These are phyloP conservation scores for Hura crepitans DNA, from an alignment of 441 rosid species.

Conservation along the genomic window DNA sequence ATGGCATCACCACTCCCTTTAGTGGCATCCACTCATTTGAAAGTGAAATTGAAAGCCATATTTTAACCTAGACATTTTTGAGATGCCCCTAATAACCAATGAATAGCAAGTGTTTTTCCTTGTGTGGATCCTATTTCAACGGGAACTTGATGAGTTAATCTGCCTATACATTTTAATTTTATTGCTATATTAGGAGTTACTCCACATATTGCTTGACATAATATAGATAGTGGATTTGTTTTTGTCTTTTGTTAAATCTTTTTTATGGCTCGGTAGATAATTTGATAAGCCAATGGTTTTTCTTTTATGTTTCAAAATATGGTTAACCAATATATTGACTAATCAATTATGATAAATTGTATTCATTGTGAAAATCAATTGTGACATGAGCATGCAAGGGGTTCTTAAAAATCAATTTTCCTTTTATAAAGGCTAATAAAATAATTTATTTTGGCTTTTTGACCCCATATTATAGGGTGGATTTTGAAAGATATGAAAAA, in stretches of 20 bases:
- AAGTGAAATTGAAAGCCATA: no score
- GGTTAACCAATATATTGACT: no score
- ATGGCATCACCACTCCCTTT: no score
- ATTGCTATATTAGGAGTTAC: no score
- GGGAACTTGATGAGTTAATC: background rate
- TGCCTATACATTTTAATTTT: no score
- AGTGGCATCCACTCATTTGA: no score
- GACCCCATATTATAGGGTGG: conserved; percentile 10
- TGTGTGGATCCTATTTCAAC: background rate
- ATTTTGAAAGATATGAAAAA: conserved; percentile 11
- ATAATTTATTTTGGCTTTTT: conserved; percentile 14
- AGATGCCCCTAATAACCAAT: background rate
- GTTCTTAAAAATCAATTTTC: background rate
- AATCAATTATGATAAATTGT: background rate
- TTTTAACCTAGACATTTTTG: background rate
- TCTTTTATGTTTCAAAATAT: no score
- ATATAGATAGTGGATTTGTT: no score
- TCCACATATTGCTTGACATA: no score
- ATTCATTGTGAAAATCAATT: background rate
- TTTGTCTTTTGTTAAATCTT: no score
- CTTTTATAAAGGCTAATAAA: background rate
- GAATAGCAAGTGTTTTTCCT: background rate
- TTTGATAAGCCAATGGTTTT: no score
- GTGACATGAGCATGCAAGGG: background rate
- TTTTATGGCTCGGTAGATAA: no score